Conservation (phyloP, 495 filamentous ascomycete genomes). For the Clohesyomyces aquaticus region DNA sequence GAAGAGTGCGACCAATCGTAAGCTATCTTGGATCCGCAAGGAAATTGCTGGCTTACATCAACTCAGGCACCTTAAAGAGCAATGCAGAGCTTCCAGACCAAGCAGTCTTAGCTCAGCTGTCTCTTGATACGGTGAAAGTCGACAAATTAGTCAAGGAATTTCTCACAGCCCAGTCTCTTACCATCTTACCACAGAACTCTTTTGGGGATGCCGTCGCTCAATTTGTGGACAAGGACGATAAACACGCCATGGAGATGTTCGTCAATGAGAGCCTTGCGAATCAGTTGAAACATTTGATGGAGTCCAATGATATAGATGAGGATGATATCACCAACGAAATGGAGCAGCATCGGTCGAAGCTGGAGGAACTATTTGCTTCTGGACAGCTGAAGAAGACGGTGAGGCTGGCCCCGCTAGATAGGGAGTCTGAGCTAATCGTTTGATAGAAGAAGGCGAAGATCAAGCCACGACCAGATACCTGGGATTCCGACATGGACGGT, state of each 20-base stretch:
- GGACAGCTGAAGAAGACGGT: constrained; percentile 65
- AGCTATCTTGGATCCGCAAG: neutral
- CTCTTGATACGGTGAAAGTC: constrained; percentile 79
- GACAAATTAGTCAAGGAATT: constrained; percentile 85
- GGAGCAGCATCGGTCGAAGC: constrained; percentile 28
- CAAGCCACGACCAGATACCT: constrained; percentile 76
- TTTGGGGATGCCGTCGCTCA: constrained; percentile 93
- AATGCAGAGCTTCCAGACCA: constrained; percentile 60
- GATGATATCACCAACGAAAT: constrained; percentile 36
- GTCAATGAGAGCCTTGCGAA: constrained; percentile 76
- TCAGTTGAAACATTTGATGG: constrained; percentile 74
- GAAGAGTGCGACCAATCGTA: constrained; percentile 59
- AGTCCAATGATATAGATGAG: constrained; percentile 67
- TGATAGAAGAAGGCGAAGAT: constrained; percentile 59
- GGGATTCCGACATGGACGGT: constrained; percentile 87
- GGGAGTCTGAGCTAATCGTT: constrained; percentile 14
- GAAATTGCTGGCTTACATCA: neutral
- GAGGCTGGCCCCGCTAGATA: constrained; percentile 19
- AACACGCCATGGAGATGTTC: constrained; percentile 87
- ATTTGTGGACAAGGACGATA: constrained; percentile 95
- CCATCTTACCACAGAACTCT: constrained; percentile 84
- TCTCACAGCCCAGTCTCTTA: constrained; percentile 79
- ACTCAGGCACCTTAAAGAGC: constrained; percentile 43
- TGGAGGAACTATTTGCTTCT: constrained; percentile 61
- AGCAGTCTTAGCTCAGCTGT: constrained; percentile 60